Evolutionary conservation across 1,139 yeast genomes (phyloP).

Genomic region (Candida frijolesensis): DNA sequence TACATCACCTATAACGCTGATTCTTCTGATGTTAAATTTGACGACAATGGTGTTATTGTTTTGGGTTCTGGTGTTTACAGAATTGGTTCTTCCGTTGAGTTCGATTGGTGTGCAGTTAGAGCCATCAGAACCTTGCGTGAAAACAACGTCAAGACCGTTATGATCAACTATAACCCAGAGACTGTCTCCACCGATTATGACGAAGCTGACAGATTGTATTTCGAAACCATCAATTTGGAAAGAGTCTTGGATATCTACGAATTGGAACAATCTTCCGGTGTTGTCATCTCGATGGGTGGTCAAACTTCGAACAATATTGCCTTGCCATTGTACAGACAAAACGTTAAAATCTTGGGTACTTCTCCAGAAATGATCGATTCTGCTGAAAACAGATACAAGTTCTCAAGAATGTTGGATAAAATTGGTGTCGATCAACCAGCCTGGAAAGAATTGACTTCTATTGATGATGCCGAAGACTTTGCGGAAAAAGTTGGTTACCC

Average conservation of each 20-base stretch:
- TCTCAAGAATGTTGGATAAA: slow-evolving; percentile 89
- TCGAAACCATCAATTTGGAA: slow-evolving; percentile 92
- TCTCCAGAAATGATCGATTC: slow-evolving; percentile 93
- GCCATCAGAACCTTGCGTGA: slow-evolving; percentile 93
- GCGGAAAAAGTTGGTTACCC: slow-evolving; percentile 92
- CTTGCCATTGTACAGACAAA: slow-evolving; percentile 73
- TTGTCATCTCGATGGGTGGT: slow-evolving; percentile 96
- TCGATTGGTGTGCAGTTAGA: slow-evolving; percentile 99
- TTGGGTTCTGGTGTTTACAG: slow-evolving; percentile 98
- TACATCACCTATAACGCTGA: slow-evolving; percentile 96
- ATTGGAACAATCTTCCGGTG: slow-evolving; percentile 85
- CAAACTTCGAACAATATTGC: slow-evolving; percentile 98
- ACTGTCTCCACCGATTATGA: slow-evolving; percentile 98
- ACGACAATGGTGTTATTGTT: slow-evolving; percentile 91
- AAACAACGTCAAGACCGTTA: slow-evolving; percentile 84
- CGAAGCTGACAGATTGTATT: slow-evolving; percentile 95
- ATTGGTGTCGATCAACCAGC: slow-evolving; percentile 94
- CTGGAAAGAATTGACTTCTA: slow-evolving; percentile 92
- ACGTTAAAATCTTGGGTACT: slow-evolving; percentile 91
- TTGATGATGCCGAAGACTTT: slow-evolving; percentile 81
- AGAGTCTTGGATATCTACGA: slow-evolving; percentile 98
- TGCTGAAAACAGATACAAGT: slow-evolving; percentile 98
- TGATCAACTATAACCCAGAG: slow-evolving; percentile 98
- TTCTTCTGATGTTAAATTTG: slow-evolving; percentile 77
- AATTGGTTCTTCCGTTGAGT: slow-evolving; percentile 97